Base-by-base conservation (phyloP, 2,329 filamentous ascomycete genomes). In the Cladobotryum protrusum region DNA sequence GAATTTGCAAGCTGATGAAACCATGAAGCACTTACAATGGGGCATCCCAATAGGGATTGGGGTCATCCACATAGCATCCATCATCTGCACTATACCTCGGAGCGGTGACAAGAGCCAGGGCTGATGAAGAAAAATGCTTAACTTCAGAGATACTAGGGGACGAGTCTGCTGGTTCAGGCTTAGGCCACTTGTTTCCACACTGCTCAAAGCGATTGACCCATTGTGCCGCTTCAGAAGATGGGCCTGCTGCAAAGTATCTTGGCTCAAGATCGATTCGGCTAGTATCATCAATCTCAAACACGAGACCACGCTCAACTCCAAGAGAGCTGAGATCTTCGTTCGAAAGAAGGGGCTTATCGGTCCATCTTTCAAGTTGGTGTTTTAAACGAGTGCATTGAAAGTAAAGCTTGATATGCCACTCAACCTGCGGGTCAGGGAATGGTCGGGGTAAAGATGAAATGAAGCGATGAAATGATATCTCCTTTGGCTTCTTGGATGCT, bases 341-440 rank as follows among this genome's bases (percentile, higher is more conserved):
- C 15, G 33, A 19, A 3, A 48, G 33, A 19, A 48, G 33, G 5
- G 47, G 19, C 1, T 9, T 37, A 13, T 18, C 5, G n/a, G 32
- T 11, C 18, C 17, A 13, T 9, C 11, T 32, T 4, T 48, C 47
- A 19, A 48, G 32, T 3, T 18, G 11, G 1, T 5, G 33, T 9
- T 19, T 39, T 5, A 37, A 15, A 14, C 2, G 5, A 12, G 33
- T 39, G 12, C n/a, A 15, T 8, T 18, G 5, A 15, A 18, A 15
- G 33, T 48, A 48, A 19, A 43, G 40, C 14, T 29, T 13, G 14
- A 44, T 12, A 12, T 44, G 47, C 47, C 41, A 40, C 29, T 49
- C 36, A 24, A 41, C 29, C 5, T 5, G 34, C n/a, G 48, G 18
- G 17, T 49, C 36, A 2, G 42, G 43, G 33, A 15, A 41, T n/a